A percentile compares a stretch with the other conserved stretches of the same genome.
phyloP scores from a whole-genome alignment of 1,284 basidiomycete species.

The Ustilago trichophora region DNA sequence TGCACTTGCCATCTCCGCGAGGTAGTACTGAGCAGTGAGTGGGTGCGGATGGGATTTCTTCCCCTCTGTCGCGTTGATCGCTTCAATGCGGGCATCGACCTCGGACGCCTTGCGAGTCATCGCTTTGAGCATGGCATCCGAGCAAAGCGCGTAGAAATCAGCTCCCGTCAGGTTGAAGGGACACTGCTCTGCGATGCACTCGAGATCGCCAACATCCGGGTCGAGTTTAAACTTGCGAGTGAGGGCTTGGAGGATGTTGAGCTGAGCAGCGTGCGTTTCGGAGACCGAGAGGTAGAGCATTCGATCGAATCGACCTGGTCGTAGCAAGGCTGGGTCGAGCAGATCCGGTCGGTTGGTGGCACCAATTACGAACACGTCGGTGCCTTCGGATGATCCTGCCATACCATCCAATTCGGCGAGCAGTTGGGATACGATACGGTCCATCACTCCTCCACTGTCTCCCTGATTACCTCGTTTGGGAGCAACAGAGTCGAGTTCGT shows the following conservation, averaged over 20 bases:
- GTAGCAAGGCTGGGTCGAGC: conserved; percentile 68
- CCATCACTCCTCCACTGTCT: conserved; percentile 70
- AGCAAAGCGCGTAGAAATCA: conserved; percentile 96
- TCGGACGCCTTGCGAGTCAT: conserved; percentile 87
- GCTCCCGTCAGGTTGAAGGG: conserved; percentile 83
- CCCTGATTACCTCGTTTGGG: conserved; percentile 69
- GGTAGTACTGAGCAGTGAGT: conserved; percentile 89
- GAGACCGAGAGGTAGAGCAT: conserved; percentile 96
- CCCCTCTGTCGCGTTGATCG: conserved; percentile 58
- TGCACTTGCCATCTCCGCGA: conserved; percentile 80
- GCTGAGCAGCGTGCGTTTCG: conserved; percentile 84
- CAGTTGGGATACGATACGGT: conserved; percentile 69
- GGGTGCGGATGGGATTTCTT: conserved; percentile 73
- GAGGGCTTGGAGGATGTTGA: conserved; percentile 86
- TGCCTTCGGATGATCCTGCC: conserved; percentile 64
- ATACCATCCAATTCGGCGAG: conserved; percentile 69
- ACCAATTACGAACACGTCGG: conserved; percentile 69
- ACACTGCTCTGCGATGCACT: conserved; percentile 77
- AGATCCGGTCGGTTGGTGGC: conserved; percentile 69
- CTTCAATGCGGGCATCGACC: conserved; percentile 70
- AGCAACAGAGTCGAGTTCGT: conserved; percentile 69
- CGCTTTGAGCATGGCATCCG: conserved; percentile 93
- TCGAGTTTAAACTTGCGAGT: conserved; percentile 91
- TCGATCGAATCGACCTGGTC: conserved; percentile 83
- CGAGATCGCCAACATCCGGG: conserved; percentile 74